phyloP scores from a whole-genome alignment of 257 asterid genomes.

The Rubia yunnanensis region DNA sequence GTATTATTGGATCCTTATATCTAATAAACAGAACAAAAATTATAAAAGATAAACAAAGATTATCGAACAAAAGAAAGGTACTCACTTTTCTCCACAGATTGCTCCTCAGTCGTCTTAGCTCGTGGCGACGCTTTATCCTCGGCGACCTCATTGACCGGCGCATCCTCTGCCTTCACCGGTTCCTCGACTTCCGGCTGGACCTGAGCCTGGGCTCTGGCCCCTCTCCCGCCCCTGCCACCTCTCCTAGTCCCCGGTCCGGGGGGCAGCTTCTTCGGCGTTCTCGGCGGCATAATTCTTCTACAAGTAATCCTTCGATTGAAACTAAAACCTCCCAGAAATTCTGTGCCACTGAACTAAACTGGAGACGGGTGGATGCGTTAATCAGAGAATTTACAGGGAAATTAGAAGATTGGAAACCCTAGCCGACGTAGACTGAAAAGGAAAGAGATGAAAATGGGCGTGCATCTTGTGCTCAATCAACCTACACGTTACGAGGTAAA shows the following conservation, averaged over 20 bases:
- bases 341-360: background rate
- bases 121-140: slow-evolving; percentile 15
- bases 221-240: slow-evolving; percentile 40
- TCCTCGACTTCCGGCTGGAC: slow-evolving; percentile 21
- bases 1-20: background rate
- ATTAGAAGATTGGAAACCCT: slow-evolving; percentile 9
- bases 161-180: slow-evolving; percentile 30
- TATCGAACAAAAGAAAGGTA: background rate
- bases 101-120: slow-evolving; percentile 12
- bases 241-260: slow-evolving; percentile 74
- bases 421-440: background rate
- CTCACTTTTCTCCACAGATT: slow-evolving; percentile 30
- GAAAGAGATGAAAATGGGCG: background rate
- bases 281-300: slow-evolving; percentile 57
- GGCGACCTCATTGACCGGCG: slow-evolving; percentile 17
- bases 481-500: background rate
- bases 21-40: background rate
- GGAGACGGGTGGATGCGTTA: background rate
- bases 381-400: background rate
- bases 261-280: slow-evolving; percentile 48
- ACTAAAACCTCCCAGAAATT: background rate
- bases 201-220: slow-evolving; percentile 13
- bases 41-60: no score
- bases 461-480: background rate
- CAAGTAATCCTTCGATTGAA: background rate